A percentile compares a stretch with the other conserved stretches of the same genome.
These are phyloP conservation scores for Hypoxylon subgilvum DNA, from an alignment of 495 filamentous ascomycete genomes.

Conservation along the genomic window DNA sequence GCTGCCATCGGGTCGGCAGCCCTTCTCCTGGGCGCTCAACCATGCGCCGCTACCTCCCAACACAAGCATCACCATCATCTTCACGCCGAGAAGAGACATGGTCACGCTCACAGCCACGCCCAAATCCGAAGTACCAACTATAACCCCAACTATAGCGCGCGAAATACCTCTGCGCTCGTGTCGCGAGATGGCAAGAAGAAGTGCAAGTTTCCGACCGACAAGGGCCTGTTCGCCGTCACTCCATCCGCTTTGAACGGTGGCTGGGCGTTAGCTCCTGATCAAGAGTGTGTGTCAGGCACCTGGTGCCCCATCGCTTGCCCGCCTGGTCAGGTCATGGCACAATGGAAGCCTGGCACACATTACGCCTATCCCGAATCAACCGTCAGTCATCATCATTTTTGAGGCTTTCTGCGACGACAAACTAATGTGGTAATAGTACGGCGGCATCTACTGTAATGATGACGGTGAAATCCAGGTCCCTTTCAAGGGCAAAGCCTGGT, in stretches of 20 bases:
- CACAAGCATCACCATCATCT: conserved; percentile 48
- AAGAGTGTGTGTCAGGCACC: conserved; percentile 68
- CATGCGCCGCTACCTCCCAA: conserved; percentile 37
- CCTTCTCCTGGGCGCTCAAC: conserved; percentile 48
- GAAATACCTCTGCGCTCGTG: conserved; percentile 32
- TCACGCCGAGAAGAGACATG: conserved; percentile 40
- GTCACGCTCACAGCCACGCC: conserved; percentile 19
- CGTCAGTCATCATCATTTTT: conserved; percentile 56
- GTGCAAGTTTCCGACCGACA: conserved; percentile 71
- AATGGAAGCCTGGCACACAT: conserved; percentile 75
- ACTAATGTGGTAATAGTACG: conserved; percentile 62
- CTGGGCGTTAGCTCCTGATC: conserved; percentile 83
- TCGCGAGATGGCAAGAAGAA: conserved; percentile 49
- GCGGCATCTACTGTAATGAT: conserved; percentile 76
- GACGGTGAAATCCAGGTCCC: conserved; percentile 72
- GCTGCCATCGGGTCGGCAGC: conserved; percentile 56
- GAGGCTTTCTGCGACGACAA: background rate
- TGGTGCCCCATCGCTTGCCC: conserved; percentile 84
- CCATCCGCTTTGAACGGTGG: conserved; percentile 71
- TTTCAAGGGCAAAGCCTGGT: conserved; percentile 72
- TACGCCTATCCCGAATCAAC: conserved; percentile 76
- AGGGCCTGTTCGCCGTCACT: conserved; percentile 71
- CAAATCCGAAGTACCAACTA: conserved; percentile 22
- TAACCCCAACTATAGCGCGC: conserved; percentile 33
- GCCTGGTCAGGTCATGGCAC: conserved; percentile 75